Base-by-base conservation (phyloP, 768 basidiomycete genomes). In the Collybia mongolica region DNA sequence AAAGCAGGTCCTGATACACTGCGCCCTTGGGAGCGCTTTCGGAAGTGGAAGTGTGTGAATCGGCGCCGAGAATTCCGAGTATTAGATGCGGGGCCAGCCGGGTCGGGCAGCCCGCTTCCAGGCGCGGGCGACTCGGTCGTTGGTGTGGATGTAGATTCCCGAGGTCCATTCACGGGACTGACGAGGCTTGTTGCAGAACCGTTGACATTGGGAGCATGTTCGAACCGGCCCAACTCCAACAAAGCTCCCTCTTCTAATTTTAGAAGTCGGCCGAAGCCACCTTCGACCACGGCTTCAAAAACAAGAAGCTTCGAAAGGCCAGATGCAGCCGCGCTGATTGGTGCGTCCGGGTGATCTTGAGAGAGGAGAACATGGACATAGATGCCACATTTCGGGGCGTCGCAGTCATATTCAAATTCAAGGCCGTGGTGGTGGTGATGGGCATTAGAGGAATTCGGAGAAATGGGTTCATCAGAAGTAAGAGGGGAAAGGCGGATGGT, bases 341-440 rank as follows among this genome's bases (percentile, higher is more conserved):
- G 71, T 1, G 78, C 76, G 55, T 83, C 81, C 6, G 81, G 82
- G 53, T 88, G 83, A 24, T 78, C 74, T 22, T 84, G 78, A 4
- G 86, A 78, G 0, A 92, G 73, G 28, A 90, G 73, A 41, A 93
- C 84, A 54, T 90, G 79, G 17, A 97, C 80, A 32, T 84, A 83
- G 51, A 97, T 83, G 18, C 79, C 81, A 60, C 92, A 93, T 58
- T 86, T 88, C 6, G 93, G 87, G 0, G 93, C 84, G 51, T 93
- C 91, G 55, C 90, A 91, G 63, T 98, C 94, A 66, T 89, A 98
- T 64, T 90, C 86, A 66, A 97, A 98, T 62, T 93, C 92, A 52
- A 96, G 75, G 15, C 84, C 82, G 58, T 93, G 90, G 44, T 84
- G 82, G 42, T 83, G 82, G 14, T 77, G 76, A 17, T 73, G 73